Evolutionary conservation across 75 land plant genomes (phyloP), one percentile per base, ranked within the genome.

Genomic region (Gnetum montanum): DNA sequence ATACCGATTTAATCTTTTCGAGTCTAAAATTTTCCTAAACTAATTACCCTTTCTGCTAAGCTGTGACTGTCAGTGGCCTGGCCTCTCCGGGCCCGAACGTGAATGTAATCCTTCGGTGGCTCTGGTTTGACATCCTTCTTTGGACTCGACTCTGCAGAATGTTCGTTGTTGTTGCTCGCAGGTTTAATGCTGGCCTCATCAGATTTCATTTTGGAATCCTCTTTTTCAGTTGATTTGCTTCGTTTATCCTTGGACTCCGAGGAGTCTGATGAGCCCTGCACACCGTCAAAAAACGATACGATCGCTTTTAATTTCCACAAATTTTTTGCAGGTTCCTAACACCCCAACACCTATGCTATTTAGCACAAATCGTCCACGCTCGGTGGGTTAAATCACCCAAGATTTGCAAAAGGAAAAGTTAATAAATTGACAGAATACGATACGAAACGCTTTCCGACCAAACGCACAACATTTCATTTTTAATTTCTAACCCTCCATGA

Each of bases 11-110:
- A 4, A 35, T 5, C 19, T 28, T n/a, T n/a, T n/a, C n/a, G n/a
- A n/a, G n/a, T n/a, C n/a, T n/a, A n/a, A n/a, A n/a, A n/a, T n/a
- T n/a, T n/a, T n/a, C n/a, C n/a, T n/a, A n/a, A n/a, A n/a, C n/a
- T n/a, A 33, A 71, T 62, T 72, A 92, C 95, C 63, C 96, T 82
- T 58, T 92, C 95, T 10, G 98, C 98, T 33, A 92, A 63, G 75
- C 96, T 90, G 34, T 92, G 98, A 60, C 96, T 92, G 46, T 92
- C 98, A 1, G 98, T 92, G 46, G 98, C 95, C 61, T 92, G 95
- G 27, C 95, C 98, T 33, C 98, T 62, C 7, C 98, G 62, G n/a
- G 98, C 98, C 41, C 95, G 58, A 27, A 92, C 98, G 56, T 92
- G 98, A 34, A 92, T 85, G 59, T 79, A 92, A 43, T 88, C 90